Conservation (phyloP, 2,329 filamentous ascomycete species). For the Pezicula carpinea region DNA sequence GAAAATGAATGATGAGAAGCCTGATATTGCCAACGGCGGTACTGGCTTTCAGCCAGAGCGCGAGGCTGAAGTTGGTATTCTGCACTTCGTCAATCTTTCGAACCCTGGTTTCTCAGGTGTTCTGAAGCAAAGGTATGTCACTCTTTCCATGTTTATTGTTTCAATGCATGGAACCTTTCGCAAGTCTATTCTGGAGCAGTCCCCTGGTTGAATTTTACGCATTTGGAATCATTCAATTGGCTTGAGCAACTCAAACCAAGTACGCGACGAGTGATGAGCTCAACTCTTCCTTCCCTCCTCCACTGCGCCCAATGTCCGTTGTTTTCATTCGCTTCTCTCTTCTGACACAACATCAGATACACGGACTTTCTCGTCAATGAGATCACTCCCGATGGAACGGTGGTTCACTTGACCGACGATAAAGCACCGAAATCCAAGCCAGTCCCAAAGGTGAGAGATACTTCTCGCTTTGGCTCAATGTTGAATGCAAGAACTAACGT, state of each 20-base stretch:
- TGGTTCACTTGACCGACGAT: slow-evolving; percentile 52
- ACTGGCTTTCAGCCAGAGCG: slow-evolving; percentile 8
- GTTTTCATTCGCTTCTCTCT: neutral
- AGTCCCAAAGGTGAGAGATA: slow-evolving; percentile 9
- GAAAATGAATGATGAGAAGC: neutral
- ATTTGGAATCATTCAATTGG: no score
- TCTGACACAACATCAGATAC: slow-evolving; percentile 42
- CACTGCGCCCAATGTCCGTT: neutral
- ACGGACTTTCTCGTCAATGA: slow-evolving; percentile 74
- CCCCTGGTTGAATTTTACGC: no score
- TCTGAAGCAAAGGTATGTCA: slow-evolving; percentile 58
- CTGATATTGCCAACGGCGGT: neutral
- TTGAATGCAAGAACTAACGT: no score
- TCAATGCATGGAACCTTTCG: neutral
- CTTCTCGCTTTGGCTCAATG: no score
- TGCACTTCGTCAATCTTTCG: slow-evolving; percentile 54
- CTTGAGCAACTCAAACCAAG: no score
- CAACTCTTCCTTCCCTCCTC: no score
- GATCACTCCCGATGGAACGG: slow-evolving; percentile 57
- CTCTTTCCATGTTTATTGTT: neutral
- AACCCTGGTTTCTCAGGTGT: slow-evolving; percentile 57
- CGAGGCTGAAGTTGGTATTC: slow-evolving; percentile 50
- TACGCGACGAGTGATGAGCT: no score
- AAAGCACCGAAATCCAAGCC: slow-evolving; percentile 10
- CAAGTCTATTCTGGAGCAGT: neutral